Evolutionary conservation across 331 rosid genomes (phyloP), one percentile per base, ranked within the genome.

Genomic region (Arachis monticola): DNA sequence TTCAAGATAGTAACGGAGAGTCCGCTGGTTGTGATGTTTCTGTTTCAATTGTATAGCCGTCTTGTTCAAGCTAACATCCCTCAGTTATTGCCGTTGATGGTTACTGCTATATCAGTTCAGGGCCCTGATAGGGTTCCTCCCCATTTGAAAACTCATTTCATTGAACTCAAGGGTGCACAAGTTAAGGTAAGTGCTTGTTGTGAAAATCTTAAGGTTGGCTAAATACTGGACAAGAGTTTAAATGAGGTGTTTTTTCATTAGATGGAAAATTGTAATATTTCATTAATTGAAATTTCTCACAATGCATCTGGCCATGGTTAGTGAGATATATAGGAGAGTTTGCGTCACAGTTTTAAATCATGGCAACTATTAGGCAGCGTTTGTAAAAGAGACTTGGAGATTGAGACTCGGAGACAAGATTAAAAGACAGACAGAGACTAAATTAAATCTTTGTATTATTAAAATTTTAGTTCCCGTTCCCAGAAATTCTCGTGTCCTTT

Each of bases 31-130:
- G 98, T 91, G 75, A 87, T 93, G 93, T 93, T 93, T 88, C 85
- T 93, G 80, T 93, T 93, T 84, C 98, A 93, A 75, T 77, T 93
- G 73, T 93, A 91, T 77, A 82, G 92, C 83, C 90, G 91, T 69
- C 93, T 93, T 55, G 97, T 93, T 79, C 98, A 93, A 69, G 88
- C 91, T 3, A 93, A 93, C 84, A 93, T 93, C 82, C 96, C 98
- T 79, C 89, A 86, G 53, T 83, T 93, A 77, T 76, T 93, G 86
- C 98, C 98, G 53, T 78, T 89, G 81, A 93, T 93, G 98, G 98
- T 93, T 74, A 80, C 92, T 69, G 98, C 98, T 72, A 93, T 93
- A 81, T 93, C 98, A 41, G 91, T 93, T 72, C 92, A 91, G 52
- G 98, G 98, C 38, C 98, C 97, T 41, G 97, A 91, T 77, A 89